A percentile compares a stretch with the other conserved stretches of the same genome.
Conservation (phyloP, 768 basidiomycete species). For the Pleurotus cornucopiae region DNA sequence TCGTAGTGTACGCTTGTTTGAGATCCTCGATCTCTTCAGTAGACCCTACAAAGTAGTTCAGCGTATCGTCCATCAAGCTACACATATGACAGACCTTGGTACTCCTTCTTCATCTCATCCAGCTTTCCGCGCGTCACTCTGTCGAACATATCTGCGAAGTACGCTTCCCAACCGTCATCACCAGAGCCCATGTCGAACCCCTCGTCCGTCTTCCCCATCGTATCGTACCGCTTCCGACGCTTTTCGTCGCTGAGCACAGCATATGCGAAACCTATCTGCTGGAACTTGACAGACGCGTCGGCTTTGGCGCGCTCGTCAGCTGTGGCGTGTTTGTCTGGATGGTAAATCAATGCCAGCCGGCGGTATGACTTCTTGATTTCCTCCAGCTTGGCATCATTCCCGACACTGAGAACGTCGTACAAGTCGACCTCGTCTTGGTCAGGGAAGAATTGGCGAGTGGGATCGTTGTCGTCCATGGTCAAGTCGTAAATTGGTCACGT, state of each 20-base stretch:
- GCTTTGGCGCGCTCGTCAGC: constrained; percentile 57
- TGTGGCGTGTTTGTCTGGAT: constrained; percentile 86
- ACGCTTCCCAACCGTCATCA: constrained; percentile 91
- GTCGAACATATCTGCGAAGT: constrained; percentile 89
- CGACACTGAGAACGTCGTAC: constrained; percentile 67
- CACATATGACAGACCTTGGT: constrained; percentile 70
- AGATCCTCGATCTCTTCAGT: constrained; percentile 81
- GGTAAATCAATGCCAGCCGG: constrained; percentile 72
- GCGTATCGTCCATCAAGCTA: constrained; percentile 80
- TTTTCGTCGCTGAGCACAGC: constrained; percentile 79
- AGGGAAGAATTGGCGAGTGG: constrained; percentile 73
- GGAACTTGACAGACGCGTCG: constrained; percentile 75
- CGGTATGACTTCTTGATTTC: constrained; percentile 85
- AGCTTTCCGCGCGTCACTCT: constrained; percentile 80
- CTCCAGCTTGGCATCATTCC: constrained; percentile 49
- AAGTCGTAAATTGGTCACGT: constrained; percentile 14
- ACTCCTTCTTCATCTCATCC: constrained; percentile 91
- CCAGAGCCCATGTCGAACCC: constrained; percentile 64
- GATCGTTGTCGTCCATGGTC: constrained; percentile 69
- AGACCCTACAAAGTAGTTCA: constrained; percentile 66
- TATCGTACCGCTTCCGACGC: constrained; percentile 74
- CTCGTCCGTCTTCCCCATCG: constrained; percentile 83
- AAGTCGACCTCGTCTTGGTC: constrained; percentile 70
- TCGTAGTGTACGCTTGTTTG: constrained; percentile 65
- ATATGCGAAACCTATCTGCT: constrained; percentile 94